phyloP scores from a whole-genome alignment of 2,329 filamentous ascomycete genomes.

The Sporothrix mexicana region DNA sequence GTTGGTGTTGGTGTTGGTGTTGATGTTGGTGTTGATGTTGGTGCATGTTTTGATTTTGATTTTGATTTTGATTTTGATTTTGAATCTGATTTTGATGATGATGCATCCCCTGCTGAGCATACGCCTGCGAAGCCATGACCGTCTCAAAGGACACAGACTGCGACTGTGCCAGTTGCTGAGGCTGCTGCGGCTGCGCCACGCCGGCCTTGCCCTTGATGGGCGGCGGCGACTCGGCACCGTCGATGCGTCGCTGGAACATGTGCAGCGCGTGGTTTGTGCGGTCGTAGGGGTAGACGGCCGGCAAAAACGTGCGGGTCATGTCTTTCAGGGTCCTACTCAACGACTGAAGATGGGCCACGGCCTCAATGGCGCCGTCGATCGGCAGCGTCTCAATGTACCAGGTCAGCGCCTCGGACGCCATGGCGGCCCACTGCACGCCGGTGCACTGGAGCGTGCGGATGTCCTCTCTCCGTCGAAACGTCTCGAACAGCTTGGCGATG shows the following conservation, averaged over 20 bases:
- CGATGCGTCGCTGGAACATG: constrained; percentile 31
- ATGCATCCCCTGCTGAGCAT: neutral
- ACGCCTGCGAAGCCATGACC: constrained; percentile 8
- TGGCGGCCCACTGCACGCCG: constrained; percentile 34
- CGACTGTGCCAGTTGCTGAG: neutral
- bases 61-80: too few relatives aligned
- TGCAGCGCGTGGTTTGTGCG: constrained; percentile 25
- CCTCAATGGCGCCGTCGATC: constrained; percentile 32
- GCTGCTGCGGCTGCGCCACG: neutral
- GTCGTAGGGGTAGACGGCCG: constrained; percentile 28
- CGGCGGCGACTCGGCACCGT: constrained; percentile 26
- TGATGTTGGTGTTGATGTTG: neutral
- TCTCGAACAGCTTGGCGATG: constrained; percentile 34
- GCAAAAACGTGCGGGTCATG: constrained; percentile 33
- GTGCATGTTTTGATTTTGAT: neutral
- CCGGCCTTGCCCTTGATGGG: neutral
- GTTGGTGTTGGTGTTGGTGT: neutral
- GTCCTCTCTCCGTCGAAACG: constrained; percentile 30
- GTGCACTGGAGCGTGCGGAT: constrained; percentile 33
- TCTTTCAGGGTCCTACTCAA: constrained; percentile 32
- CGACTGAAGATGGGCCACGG: constrained; percentile 31
- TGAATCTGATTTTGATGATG: neutral
- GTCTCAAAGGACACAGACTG: neutral
- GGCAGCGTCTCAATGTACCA: constrained; percentile 33
- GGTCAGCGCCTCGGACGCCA: constrained; percentile 32